Base-by-base conservation (phyloP, 768 basidiomycete species). In the Boletus reticuloceps region DNA sequence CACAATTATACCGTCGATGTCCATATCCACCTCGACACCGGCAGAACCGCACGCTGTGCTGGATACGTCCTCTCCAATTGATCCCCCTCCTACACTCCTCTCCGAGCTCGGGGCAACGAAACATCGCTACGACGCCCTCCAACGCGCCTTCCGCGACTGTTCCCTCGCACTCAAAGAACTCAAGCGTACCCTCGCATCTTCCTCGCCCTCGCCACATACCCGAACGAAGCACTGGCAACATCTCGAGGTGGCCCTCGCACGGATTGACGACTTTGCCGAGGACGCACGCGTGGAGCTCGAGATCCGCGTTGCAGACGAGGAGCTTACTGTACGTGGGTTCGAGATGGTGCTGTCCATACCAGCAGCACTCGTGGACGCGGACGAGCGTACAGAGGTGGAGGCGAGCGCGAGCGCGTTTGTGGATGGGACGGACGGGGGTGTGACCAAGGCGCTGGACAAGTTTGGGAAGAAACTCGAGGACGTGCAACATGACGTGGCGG, bases 221-320 rank as follows among this genome's bases (percentile, higher is more conserved):
- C 56, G 50, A 29, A 38, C 47, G 12, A 29, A 6, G 13, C 37
- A 62, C 19, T 47, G 43, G 0, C 55, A 49, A 2, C 67, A 82
- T 16, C 62, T 92, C 5, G 72, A 71, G 19, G 75, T 74, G 0
- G 85, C 83, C 6, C 70, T 88, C 17, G 75, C 82, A 25, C 77
- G 90, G 9, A 75, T 94, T 41, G 77, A 83, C 50, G 88, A 94
- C 65, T 89, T 80, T 64, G 81, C 81, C 6, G 91, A 92, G 65
- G 91, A 92, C 59, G 83, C 83, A 1, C 82, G 88, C 1, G 91
- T 94, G 11, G 91, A 93, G 65, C 72, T 94, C 20, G 91, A 93
- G 71, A 92, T 93, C 39, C 81, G 83, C 22, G 72, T 85, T 11
- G 80, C 86, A 3, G 91, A 94, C 64, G 89, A 89, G 58, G 79